These are phyloP conservation scores for Cyclotella kingstonii DNA, from an alignment of 108 stramenopile genomes.

Conservation along the genomic window DNA sequence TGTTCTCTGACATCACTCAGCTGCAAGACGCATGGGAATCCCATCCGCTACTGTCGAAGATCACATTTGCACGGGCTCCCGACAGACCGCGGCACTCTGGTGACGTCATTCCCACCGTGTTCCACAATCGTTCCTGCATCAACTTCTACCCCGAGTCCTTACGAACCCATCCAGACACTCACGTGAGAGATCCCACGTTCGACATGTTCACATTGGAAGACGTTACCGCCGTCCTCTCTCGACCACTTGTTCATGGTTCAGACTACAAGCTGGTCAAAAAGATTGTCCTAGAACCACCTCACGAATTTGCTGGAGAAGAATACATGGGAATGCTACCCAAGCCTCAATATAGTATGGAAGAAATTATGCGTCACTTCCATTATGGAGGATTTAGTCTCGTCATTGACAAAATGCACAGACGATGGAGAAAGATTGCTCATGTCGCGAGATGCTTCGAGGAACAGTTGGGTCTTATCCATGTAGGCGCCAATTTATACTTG, in stretches of 20 bases:
- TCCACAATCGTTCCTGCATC: constrained; percentile 14
- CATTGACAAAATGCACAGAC: constrained; percentile 19
- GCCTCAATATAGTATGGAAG: constrained; percentile 7
- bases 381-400: constrained; percentile 35
- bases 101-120: constrained; percentile 9
- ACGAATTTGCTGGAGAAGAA: constrained; percentile 19
- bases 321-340: constrained; percentile 32
- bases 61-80: background rate
- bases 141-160: background rate
- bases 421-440: constrained; percentile 3
- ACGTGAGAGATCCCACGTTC: too few species aligned
- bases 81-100: too few species aligned
- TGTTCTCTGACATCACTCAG: constrained; percentile 11
- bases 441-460: constrained; percentile 13
- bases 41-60: constrained; percentile 15
- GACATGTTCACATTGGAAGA: constrained; percentile 23
- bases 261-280: constrained; percentile 37
- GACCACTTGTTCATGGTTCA: constrained; percentile 10
- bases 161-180: background rate
- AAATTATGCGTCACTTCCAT: constrained; percentile 18
- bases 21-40: constrained; percentile 12
- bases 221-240: constrained; percentile 7
- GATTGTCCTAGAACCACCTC: constrained; percentile 10
- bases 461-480: constrained; percentile 5
- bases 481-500: constrained; percentile 29